Percentiles rank a stretch among this genome's conserved stretches.
phyloP scores from a whole-genome alignment of 1,284 basidiomycete species.

The Sporisorium exsertum region DNA sequence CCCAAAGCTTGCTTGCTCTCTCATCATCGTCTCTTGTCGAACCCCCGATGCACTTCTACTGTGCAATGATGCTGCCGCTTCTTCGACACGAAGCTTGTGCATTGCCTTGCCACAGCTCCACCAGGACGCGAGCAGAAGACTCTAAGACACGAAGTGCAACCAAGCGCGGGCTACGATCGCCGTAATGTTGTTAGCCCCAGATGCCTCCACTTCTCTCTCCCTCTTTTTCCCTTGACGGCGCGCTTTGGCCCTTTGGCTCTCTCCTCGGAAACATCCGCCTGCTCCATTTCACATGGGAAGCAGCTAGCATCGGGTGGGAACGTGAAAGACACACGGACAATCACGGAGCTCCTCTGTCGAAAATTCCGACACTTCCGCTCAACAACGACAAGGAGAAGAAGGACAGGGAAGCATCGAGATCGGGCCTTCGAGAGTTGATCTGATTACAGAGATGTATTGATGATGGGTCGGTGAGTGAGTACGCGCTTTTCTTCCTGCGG shows the following conservation, averaged over 20 bases:
- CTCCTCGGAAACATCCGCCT: conserved; percentile 34
- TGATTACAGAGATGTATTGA: neutral
- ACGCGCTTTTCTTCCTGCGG: neutral
- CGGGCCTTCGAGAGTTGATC: neutral
- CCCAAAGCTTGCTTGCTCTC: neutral
- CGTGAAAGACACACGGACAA: conserved; percentile 26
- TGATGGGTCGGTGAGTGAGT: neutral
- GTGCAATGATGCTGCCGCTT: neutral
- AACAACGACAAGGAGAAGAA: neutral
- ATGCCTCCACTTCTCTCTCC: conserved; percentile 6
- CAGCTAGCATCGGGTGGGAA: conserved; percentile 18
- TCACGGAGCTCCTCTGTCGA: conserved; percentile 22
- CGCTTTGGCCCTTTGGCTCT: neutral
- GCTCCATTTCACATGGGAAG: neutral
- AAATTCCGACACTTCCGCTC: conserved; percentile 38
- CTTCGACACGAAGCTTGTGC: neutral
- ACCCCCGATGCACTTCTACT: neutral
- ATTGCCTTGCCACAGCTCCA: neutral
- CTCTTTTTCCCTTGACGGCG: neutral
- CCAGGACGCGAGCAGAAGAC: neutral
- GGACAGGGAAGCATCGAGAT: neutral
- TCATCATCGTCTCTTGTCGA: too few relatives aligned
- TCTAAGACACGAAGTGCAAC: neutral
- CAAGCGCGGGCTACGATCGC: conserved; percentile 9
- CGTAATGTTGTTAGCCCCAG: neutral